phyloP scores from a whole-genome alignment of 2,329 filamentous ascomycete genomes.

The Colletotrichum brevisporum region DNA sequence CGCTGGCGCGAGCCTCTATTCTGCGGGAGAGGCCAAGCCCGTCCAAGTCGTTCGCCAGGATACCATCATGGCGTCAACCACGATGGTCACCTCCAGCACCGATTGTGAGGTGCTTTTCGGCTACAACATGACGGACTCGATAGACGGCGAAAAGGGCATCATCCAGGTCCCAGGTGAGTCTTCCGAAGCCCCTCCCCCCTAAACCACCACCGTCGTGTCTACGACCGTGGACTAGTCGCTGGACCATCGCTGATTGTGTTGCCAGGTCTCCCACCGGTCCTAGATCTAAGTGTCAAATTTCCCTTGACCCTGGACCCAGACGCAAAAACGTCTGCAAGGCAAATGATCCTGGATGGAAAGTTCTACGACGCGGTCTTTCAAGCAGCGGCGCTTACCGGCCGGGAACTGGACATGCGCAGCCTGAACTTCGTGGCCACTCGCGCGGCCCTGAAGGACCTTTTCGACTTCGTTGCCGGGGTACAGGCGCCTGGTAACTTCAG shows the following conservation, averaged over 20 bases:
- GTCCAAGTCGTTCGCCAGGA: neutral
- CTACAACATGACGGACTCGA: neutral
- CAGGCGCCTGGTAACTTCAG: neutral
- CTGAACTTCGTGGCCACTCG: neutral
- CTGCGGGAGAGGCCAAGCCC: neutral
- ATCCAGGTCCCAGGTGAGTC: neutral
- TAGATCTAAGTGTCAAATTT: neutral
- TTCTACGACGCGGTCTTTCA: neutral
- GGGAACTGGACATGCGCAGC: neutral
- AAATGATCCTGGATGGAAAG: neutral
- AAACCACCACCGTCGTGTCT: no score
- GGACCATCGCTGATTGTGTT: neutral
- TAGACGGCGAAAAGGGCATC: no score
- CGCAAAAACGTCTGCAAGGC: neutral
- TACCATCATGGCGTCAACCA: neutral
- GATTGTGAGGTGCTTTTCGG: neutral
- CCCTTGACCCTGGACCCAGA: neutral
- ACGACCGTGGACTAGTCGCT: neutral
- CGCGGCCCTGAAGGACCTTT: neutral
- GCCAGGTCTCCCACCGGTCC: neutral
- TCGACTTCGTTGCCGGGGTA: neutral
- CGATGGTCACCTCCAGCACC: neutral
- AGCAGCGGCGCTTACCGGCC: neutral
- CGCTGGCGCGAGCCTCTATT: neutral
- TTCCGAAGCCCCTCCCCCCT: neutral